Evolutionary conservation across 2,329 filamentous ascomycete genomes (phyloP), one percentile per base, ranked within the genome.

Genomic region (Myriosclerotinia duriaeana): DNA sequence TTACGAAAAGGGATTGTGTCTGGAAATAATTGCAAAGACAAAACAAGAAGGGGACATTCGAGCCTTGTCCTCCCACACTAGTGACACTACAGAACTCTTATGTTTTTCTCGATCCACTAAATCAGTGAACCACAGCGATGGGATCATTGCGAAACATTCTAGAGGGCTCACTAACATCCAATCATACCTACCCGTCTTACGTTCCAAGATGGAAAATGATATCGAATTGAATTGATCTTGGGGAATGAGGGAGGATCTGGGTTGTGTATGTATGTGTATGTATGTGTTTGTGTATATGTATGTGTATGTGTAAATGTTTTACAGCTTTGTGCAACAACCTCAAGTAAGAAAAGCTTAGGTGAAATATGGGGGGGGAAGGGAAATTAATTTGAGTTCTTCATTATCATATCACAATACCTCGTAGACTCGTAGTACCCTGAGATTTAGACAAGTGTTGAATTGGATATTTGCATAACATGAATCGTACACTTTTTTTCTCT

Each of bases 71-170:
- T 59, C 42, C 26, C 42, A 59, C 42, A 59, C 30, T 46, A 34
- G 3, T 34, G 30, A 34, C 5, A 34, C 17, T 9, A 14, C 11
- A 30, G 26, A 46, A 34, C 26, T 59, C 12, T 44, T 5, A 36
- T 34, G 22, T 59, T 48, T 17, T 36, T 22, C 40, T 59, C 42
- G 26, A 48, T 59, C 56, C 56, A 60, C 56, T 50, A 60, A 48
- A 22, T 48, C 8, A 60, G 34, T 48, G 56, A 60, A 60, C 56
- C 56, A 60, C 12, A 34, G 42, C 42, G 20, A 59, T 48, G 56
- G 56, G 56, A 60, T 48, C 56, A 50, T 14, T 17, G 44, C 56
- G 56, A 60, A 60, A 60, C 56, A 60, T 60, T 60, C 56, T 60
- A 60, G 44, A 60, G 56, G 26, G 30, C 38, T 60, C 56, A 60